phyloP scores from a whole-genome alignment of 1,139 yeast species.

The Pneumocystis jirovecii region DNA sequence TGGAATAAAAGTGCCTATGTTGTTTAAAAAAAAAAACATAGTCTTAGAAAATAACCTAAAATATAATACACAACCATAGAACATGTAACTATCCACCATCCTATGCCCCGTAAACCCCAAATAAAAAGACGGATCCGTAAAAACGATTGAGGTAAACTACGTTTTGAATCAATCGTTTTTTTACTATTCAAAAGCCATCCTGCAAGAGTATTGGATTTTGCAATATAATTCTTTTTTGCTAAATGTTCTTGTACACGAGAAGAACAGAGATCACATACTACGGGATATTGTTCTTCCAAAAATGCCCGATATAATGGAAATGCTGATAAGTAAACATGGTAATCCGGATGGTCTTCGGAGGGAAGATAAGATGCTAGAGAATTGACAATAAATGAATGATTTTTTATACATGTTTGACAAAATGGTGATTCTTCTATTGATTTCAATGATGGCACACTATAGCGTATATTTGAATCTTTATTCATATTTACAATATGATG shows the following conservation, averaged over 20 bases:
- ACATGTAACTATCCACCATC: conserved; percentile 11
- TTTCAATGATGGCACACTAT: background rate
- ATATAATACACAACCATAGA: conserved; percentile 6
- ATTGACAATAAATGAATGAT: conserved; percentile 14
- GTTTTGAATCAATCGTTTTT: background rate
- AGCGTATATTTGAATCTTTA: background rate
- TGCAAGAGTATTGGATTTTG: conserved; percentile 15
- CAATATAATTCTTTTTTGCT: conserved; percentile 14
- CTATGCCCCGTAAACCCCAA: conserved; percentile 12
- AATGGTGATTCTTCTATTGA: conserved; percentile 11
- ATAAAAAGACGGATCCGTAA: conserved; percentile 1
- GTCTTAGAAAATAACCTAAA: conserved; percentile 3
- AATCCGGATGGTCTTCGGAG: conserved; percentile 13
- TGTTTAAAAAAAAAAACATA: background rate
- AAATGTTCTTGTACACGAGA: conserved; percentile 12
- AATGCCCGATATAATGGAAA: conserved; percentile 12
- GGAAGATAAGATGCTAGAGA: conserved; percentile 15
- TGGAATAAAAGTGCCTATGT: background rate
- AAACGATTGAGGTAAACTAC: background rate
- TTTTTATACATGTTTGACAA: conserved; percentile 14
- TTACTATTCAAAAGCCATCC: conserved; percentile 8
- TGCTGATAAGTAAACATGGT: conserved; percentile 3
- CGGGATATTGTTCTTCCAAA: conserved; percentile 14
- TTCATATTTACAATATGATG: conserved; percentile 1
- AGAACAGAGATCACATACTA: conserved; percentile 13